Conservation (phyloP, 306 rosid species). For the Neltuma alba region DNA sequence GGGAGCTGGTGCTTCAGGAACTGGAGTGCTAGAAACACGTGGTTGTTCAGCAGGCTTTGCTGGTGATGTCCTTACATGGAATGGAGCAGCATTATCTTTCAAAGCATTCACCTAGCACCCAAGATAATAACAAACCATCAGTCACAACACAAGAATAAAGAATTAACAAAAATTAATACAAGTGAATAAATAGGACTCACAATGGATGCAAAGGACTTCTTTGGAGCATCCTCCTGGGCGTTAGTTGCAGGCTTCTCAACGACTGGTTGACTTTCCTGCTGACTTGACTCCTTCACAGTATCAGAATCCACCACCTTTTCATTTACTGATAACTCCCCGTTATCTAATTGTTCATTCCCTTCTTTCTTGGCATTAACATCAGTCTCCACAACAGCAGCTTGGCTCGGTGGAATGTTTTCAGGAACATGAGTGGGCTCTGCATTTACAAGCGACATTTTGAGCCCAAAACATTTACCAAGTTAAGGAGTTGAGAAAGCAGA, state of each 20-base stretch:
- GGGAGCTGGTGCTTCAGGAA: constrained; percentile 46
- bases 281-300: constrained; percentile 44
- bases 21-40: constrained; percentile 34
- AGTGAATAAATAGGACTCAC: constrained; percentile 44
- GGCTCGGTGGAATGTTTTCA: constrained; percentile 43
- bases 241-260: constrained; percentile 46
- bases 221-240: constrained; percentile 57
- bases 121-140: not conserved
- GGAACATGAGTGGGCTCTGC: constrained; percentile 42
- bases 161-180: not conserved
- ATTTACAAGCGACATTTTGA: constrained; percentile 19
- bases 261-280: constrained; percentile 33
- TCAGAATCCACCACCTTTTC: constrained; percentile 47
- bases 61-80: constrained; percentile 57
- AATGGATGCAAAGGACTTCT: constrained; percentile 81
- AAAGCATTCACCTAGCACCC: constrained; percentile 64
- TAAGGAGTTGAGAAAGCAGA: not conserved
- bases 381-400: constrained; percentile 44
- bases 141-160: not conserved
- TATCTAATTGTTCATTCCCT: constrained; percentile 43
- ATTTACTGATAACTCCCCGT: constrained; percentile 40
- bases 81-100: constrained; percentile 70
- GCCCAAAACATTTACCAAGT: not conserved
- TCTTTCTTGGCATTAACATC: constrained; percentile 38
- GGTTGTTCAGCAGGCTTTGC: constrained; percentile 52